Percentiles rank a stretch among this genome's conserved stretches.
Evolutionary conservation across 108 stramenopile species (phyloP).

Genomic region (Licmophora abbreviata): DNA sequence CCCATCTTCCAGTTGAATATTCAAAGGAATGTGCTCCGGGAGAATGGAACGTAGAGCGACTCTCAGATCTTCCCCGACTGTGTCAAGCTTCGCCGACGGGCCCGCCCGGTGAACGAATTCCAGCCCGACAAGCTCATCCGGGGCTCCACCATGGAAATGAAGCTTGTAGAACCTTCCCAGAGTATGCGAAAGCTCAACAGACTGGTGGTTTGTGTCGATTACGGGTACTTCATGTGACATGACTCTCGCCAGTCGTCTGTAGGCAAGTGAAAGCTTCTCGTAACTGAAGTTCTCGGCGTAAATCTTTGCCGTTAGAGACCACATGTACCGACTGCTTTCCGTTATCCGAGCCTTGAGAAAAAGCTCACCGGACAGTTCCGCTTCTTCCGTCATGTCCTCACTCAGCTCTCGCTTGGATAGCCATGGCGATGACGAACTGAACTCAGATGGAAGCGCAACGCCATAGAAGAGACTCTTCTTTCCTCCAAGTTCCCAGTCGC

Average conservation of each 20-base stretch:
- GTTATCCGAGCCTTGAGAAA: slow-evolving; percentile 73
- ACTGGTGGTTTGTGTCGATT: slow-evolving; percentile 60
- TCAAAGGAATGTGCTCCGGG: slow-evolving; percentile 62
- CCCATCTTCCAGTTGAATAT: slow-evolving; percentile 74
- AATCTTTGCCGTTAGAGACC: slow-evolving; percentile 67
- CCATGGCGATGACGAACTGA: slow-evolving; percentile 55
- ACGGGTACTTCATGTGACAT: slow-evolving; percentile 66
- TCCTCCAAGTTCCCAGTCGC: slow-evolving; percentile 57
- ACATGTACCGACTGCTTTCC: slow-evolving; percentile 67
- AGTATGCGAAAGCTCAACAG: slow-evolving; percentile 52
- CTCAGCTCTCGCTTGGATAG: slow-evolving; percentile 63
- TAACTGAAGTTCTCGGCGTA: slow-evolving; percentile 82
- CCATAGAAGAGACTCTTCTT: slow-evolving; percentile 71
- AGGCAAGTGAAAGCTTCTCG: slow-evolving; percentile 53
- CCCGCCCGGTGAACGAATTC: slow-evolving; percentile 79
- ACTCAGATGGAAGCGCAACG: slow-evolving; percentile 68
- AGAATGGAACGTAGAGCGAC: slow-evolving; percentile 63
- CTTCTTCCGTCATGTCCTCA: slow-evolving; percentile 79
- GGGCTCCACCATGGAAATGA: slow-evolving; percentile 86
- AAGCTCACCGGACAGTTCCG: slow-evolving; percentile 70
- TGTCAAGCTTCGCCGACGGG: slow-evolving; percentile 42
- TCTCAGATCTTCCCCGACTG: slow-evolving; percentile 61
- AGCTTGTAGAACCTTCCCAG: slow-evolving; percentile 83
- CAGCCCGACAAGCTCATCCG: slow-evolving; percentile 74
- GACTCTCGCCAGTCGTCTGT: slow-evolving; percentile 54